phyloP scores from a whole-genome alignment of 768 basidiomycete species.

The Mycena venus region DNA sequence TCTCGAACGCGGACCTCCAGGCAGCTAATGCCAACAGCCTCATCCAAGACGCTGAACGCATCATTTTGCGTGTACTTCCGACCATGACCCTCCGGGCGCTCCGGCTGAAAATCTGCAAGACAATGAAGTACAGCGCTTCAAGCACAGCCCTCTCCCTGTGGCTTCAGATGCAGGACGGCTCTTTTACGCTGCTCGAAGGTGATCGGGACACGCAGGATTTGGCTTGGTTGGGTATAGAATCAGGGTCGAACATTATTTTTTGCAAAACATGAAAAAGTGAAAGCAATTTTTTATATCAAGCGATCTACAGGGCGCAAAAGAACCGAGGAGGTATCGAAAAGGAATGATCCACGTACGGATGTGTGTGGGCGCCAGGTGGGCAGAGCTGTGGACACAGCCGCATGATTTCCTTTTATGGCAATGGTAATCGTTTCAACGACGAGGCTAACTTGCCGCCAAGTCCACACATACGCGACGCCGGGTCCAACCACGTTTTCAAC shows the following conservation, averaged over 20 bases:
- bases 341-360: not conserved
- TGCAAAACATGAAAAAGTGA: slow-evolving; percentile 35
- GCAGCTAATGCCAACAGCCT: slow-evolving; percentile 24
- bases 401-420: not conserved
- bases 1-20: slow-evolving; percentile 33
- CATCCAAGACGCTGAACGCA: slow-evolving; percentile 35
- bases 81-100: slow-evolving; percentile 78
- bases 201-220: slow-evolving; percentile 67
- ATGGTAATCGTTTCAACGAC: not conserved
- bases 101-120: slow-evolving; percentile 73
- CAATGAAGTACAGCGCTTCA: slow-evolving; percentile 48
- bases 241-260: slow-evolving; percentile 59
- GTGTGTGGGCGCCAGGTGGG: slow-evolving; percentile 5
- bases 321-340: not conserved
- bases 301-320: slow-evolving; percentile 7
- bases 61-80: slow-evolving; percentile 69
- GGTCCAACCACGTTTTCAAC: not conserved
- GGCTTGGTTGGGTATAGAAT: slow-evolving; percentile 82
- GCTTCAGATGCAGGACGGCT: slow-evolving; percentile 66
- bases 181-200: slow-evolving; percentile 59
- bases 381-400: not conserved
- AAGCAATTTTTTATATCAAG: slow-evolving; percentile 8
- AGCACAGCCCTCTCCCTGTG: slow-evolving; percentile 61
- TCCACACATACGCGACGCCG: too few relatives aligned
- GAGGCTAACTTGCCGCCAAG: too few relatives aligned